phyloP scores from a whole-genome alignment of 495 filamentous ascomycete genomes.

The Hapsidospora chrysogenum region DNA sequence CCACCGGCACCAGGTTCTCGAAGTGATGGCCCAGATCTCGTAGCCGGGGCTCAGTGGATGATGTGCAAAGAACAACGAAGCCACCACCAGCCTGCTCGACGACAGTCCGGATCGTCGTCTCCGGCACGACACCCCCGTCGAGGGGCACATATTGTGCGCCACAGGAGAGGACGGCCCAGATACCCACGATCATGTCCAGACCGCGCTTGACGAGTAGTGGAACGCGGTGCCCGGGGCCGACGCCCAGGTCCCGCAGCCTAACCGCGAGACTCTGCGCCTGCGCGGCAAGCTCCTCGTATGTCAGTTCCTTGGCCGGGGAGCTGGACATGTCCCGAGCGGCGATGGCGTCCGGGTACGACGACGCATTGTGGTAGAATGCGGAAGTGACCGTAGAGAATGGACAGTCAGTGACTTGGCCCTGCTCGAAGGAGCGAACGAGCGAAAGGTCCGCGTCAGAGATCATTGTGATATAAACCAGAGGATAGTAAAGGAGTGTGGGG shows the following conservation, averaged over 20 bases:
- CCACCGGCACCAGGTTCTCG: background rate
- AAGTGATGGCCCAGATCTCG: background rate
- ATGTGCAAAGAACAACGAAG: background rate
- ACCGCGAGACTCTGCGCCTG: constrained; percentile 15
- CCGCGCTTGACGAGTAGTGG: constrained; percentile 13
- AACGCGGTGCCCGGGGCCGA: constrained; percentile 11
- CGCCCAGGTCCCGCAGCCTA: constrained; percentile 9
- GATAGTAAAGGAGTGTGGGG: background rate
- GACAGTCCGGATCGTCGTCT: constrained; percentile 13
- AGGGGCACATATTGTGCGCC: constrained; percentile 35
- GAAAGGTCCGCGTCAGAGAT: background rate
- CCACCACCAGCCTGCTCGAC: constrained; percentile 10
- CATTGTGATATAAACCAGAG: background rate
- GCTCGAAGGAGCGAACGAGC: background rate
- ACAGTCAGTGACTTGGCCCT: background rate
- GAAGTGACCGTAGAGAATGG: constrained; percentile 4
- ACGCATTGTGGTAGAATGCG: constrained; percentile 2
- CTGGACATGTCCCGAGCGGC: constrained; percentile 1
- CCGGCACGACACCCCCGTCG: constrained; percentile 19
- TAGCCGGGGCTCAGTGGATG: background rate
- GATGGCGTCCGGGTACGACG: background rate
- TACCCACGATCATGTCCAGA: constrained; percentile 23
- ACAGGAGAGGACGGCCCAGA: constrained; percentile 30
- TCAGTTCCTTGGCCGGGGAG: constrained; percentile 6
- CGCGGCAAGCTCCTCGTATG: constrained; percentile 15